phyloP scores from a whole-genome alignment of 805 yeast species.

The Candida lessepsii region DNA sequence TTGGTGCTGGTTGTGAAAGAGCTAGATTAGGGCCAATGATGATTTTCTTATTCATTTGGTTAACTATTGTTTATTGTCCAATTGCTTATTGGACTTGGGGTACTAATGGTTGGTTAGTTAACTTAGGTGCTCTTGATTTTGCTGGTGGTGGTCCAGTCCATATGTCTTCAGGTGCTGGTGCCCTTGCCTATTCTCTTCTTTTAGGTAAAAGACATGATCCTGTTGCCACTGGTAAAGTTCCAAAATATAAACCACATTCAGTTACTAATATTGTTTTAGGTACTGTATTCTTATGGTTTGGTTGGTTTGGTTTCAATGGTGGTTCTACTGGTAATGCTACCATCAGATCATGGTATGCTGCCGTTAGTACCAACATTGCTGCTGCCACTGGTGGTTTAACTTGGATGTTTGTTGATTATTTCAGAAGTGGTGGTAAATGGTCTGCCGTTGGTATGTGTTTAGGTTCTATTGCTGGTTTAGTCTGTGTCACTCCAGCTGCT shows the following conservation, averaged over 20 bases:
- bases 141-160: conserved; percentile 99
- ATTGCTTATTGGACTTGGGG: conserved; percentile 99
- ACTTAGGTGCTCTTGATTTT: conserved; percentile 85
- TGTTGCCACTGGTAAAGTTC: conserved; percentile 63
- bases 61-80: conserved; percentile 94
- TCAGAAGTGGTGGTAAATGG: conserved; percentile 85
- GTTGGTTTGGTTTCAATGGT: conserved; percentile 99
- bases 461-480: conserved; percentile 92
- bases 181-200: conserved; percentile 86
- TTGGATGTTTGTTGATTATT: conserved; percentile 90
- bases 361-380: conserved; percentile 89
- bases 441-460: conserved; percentile 92
- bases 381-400: conserved; percentile 91
- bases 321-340: conserved; percentile 95
- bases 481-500: conserved; percentile 95
- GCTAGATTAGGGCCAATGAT: conserved; percentile 96
- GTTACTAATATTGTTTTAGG: conserved; percentile 90
- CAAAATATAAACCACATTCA: conserved; percentile 91
- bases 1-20: conserved; percentile 98
- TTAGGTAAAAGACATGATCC: conserved; percentile 93
- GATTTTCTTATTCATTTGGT: conserved; percentile 91
- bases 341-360: conserved; percentile 92
- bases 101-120: conserved; percentile 82
- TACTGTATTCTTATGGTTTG: conserved; percentile 94
- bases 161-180: conserved; percentile 91